Evolutionary conservation across 2,329 filamentous ascomycete genomes (phyloP).

Genomic region (Thielaviopsis populi): DNA sequence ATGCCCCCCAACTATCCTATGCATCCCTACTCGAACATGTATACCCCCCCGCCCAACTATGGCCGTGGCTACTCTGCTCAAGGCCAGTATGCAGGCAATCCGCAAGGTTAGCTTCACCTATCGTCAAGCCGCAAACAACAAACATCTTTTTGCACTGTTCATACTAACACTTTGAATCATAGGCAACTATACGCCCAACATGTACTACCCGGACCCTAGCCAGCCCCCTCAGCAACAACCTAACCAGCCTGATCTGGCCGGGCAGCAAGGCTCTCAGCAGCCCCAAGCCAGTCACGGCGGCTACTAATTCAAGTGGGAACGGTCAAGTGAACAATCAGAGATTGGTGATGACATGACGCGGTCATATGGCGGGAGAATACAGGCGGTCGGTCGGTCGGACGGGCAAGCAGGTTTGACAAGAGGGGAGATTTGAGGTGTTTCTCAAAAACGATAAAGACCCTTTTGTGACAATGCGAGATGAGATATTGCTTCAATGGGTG

Average conservation of each 20-base stretch:
- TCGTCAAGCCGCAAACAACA: neutral
- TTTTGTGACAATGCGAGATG: neutral
- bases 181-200: conserved; percentile 10
- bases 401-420: neutral
- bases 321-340: neutral
- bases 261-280: neutral
- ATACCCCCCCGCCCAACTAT: conserved; percentile 24
- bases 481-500: neutral
- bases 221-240: conserved; percentile 27
- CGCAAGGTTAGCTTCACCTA: conserved; percentile 27
- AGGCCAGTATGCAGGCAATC: conserved; percentile 26
- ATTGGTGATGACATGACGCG: neutral
- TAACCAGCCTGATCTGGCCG: conserved; percentile 22
- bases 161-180: neutral
- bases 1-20: conserved; percentile 17
- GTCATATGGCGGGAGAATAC: neutral
- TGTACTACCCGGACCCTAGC: conserved; percentile 31
- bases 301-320: conserved; percentile 25
- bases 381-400: neutral
- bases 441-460: neutral
- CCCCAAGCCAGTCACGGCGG: conserved; percentile 25
- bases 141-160: neutral
- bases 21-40: conserved; percentile 25
- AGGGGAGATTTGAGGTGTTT: neutral
- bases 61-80: conserved; percentile 28